A percentile compares a stretch with the other conserved stretches of the same genome.
These are phyloP conservation scores for Neurospora discreta DNA, from an alignment of 495 filamentous ascomycete genomes.

Conservation along the genomic window DNA sequence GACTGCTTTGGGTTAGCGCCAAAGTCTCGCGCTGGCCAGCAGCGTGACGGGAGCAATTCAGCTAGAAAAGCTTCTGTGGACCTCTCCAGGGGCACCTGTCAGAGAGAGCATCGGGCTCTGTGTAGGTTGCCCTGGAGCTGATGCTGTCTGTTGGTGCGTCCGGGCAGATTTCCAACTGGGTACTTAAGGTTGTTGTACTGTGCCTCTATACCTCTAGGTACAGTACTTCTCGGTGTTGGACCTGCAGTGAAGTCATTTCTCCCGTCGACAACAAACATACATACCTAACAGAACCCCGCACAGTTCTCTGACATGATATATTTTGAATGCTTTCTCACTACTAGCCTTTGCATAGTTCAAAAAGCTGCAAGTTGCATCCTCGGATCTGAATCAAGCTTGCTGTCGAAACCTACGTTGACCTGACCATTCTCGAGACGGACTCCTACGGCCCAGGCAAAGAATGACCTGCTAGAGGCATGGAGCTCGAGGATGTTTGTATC, in stretches of 20 bases:
- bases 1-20: not conserved
- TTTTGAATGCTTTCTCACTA: too few relatives aligned
- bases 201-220: too few relatives aligned
- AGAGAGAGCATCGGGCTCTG: not conserved
- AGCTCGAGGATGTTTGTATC: not conserved
- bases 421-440: not conserved
- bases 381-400: not conserved
- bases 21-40: not conserved
- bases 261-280: too few relatives aligned
- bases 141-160: too few relatives aligned
- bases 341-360: not conserved
- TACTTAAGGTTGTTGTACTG: too few relatives aligned
- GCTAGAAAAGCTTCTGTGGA: not conserved
- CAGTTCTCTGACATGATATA: too few relatives aligned
- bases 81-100: not conserved
- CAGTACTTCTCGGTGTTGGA: too few relatives aligned
- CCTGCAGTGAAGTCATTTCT: too few relatives aligned
- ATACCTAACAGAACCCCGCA: too few relatives aligned
- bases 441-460: not conserved
- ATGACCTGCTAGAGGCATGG: not conserved
- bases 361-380: not conserved
- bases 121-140: too few relatives aligned
- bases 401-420: not conserved
- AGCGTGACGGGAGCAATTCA: not conserved
- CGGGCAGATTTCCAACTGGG: too few relatives aligned